Base-by-base conservation (phyloP, 352 stramenopile genomes). In the Phytophthora fragariaefolia region DNA sequence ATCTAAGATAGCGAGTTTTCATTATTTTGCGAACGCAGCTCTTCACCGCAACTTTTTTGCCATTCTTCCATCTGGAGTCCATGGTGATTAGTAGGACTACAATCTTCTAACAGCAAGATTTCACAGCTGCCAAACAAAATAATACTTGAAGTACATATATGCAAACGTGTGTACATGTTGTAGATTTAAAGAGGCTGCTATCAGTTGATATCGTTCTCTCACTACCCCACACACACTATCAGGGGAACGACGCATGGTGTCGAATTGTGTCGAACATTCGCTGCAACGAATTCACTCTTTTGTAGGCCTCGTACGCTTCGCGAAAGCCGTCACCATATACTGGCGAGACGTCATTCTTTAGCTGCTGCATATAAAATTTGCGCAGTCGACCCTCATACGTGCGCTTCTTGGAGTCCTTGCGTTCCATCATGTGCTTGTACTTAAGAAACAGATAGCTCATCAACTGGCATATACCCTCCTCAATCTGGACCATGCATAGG, bases 381-480 rank as follows among this genome's bases (percentile, higher is more conserved):
- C 85, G 79, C 47, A 93, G 73, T 34, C 68, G 60, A 12, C 58
- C 53, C 7, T 74, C 64, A 38, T 89, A 90, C 2, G 66, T 70
- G 23, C 57, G 69, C 13, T 76, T 67, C 65, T 79, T 73, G n/a
- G 55, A 73, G 1, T 60, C 59, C 59, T 80, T 71, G 36, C 70
- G 63, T 22, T 75, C 69, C 45, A 88, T 64, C 52, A 89, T 69
- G 36, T 87, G 82, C 58, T 83, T 85, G 70, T 91, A 90, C 71
- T 90, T 87, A 23, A 93, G 64, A 57, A 79, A 93, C 8, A 93
- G 59, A 58, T 83, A 93, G 65, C 82, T 90, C 68, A 93, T 87
- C 59, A 93, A 68, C 52, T 93, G 82, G 60, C 85, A 93, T 36
- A 90, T 76, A 18, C 85, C 85, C 76, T 93, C 85, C 51, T 93